These are phyloP conservation scores for Herpetomonas samuelpessoai DNA, from an alignment of 208 protist species.

Conservation along the genomic window DNA sequence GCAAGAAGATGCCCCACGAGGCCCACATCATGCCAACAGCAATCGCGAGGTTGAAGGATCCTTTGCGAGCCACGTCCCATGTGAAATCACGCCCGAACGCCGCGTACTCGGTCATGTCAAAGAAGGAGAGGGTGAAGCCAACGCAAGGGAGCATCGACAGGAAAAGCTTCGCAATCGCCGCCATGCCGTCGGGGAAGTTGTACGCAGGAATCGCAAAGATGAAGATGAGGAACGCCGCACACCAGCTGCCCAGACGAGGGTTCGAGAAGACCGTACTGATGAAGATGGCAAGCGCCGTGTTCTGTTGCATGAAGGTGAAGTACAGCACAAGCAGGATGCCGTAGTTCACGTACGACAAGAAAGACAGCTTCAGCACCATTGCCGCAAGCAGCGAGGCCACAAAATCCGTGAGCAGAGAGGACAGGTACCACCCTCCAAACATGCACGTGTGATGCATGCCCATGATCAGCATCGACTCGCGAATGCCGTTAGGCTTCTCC, in stretches of 20 bases:
- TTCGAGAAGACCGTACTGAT: constrained; percentile 78
- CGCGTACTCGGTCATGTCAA: constrained; percentile 54
- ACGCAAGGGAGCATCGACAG: constrained; percentile 59
- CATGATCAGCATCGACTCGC: constrained; percentile 90
- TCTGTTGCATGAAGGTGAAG: constrained; percentile 74
- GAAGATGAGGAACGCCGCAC: constrained; percentile 65
- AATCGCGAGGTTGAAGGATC: constrained; percentile 45
- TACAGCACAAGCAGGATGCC: constrained; percentile 70
- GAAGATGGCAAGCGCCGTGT: constrained; percentile 63
- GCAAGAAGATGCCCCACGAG: constrained; percentile 55
- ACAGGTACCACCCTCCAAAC: constrained; percentile 68
- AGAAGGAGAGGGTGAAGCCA: constrained; percentile 48
- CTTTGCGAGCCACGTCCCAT: constrained; percentile 32
- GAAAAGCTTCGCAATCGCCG: constrained; percentile 29
- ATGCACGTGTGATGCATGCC: constrained; percentile 69
- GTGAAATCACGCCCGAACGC: constrained; percentile 28
- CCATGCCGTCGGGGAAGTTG: constrained; percentile 59
- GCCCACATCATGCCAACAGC: constrained; percentile 79
- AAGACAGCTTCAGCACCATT: constrained; percentile 59
- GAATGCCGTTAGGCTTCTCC: constrained; percentile 76
- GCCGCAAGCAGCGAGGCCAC: constrained; percentile 47
- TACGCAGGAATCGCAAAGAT: constrained; percentile 61
- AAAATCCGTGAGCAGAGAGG: constrained; percentile 52
- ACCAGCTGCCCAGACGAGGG: constrained; percentile 63
- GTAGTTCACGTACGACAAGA: constrained; percentile 51